Evolutionary conservation across 2,329 filamentous ascomycete genomes (phyloP).

Genomic region (Aspergillus vadensis): DNA sequence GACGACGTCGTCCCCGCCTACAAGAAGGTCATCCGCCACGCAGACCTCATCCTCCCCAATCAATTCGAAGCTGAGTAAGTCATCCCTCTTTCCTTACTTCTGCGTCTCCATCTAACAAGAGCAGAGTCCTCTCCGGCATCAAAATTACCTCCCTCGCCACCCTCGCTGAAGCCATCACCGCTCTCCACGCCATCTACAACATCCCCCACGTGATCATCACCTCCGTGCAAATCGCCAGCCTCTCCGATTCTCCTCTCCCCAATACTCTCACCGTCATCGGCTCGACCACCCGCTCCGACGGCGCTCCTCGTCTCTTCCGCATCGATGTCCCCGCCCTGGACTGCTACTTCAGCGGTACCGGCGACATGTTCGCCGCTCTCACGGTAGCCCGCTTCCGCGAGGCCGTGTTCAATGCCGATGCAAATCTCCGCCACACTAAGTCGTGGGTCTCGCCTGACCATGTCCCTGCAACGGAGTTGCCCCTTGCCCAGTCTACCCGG

Average conservation of each 20-base stretch:
- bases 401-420: constrained; percentile 60
- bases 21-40: constrained; percentile 73
- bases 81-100: not conserved
- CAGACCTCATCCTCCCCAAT: constrained; percentile 91
- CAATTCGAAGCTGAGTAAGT: constrained; percentile 94
- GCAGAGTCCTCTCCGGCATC: constrained; percentile 78
- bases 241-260: constrained; percentile 46
- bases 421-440: constrained; percentile 53
- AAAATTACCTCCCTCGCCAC: constrained; percentile 75
- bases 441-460: constrained; percentile 79
- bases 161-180: constrained; percentile 72
- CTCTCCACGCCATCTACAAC: constrained; percentile 72
- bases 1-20: constrained; percentile 92
- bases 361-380: constrained; percentile 96
- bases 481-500: constrained; percentile 79
- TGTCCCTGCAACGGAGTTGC: constrained; percentile 69
- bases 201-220: constrained; percentile 92
- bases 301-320: constrained; percentile 78
- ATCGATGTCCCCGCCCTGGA: constrained; percentile 85
- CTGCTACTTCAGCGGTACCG: constrained; percentile 93
- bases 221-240: constrained; percentile 69
- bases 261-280: constrained; percentile 71
- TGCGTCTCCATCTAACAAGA: too few species aligned
- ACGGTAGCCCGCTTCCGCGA: constrained; percentile 86
- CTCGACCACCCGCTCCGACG: constrained; percentile 66